These are phyloP conservation scores for Talaromyces funiculosus DNA, from an alignment of 2,329 filamentous ascomycete species.

Conservation along the genomic window DNA sequence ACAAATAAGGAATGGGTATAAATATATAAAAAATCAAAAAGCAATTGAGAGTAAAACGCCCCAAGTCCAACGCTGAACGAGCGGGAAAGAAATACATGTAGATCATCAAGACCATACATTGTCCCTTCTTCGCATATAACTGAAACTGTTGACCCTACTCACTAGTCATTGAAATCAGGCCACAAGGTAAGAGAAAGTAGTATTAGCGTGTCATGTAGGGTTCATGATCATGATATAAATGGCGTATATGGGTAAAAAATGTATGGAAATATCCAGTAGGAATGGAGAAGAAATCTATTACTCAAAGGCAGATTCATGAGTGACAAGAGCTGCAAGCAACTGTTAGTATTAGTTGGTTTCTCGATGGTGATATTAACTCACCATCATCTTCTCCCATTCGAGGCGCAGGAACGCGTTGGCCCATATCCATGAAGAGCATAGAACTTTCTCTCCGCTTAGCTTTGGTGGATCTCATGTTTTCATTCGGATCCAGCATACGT, in stretches of 20 bases:
- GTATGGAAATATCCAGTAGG: not conserved
- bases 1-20: conserved; percentile 10
- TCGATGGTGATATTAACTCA: conserved; percentile 14
- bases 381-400: conserved; percentile 21
- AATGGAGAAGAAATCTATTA: conserved; percentile 4
- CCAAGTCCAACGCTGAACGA: conserved; percentile 4
- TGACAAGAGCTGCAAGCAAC: conserved; percentile 12
- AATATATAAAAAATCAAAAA: conserved; percentile 11
- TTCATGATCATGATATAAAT: conserved; percentile 7
- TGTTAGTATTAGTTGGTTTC: not conserved
- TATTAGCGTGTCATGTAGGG: not conserved
- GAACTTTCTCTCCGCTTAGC: conserved; percentile 46
- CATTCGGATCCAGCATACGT: conserved; percentile 37
- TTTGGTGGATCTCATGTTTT: conserved; percentile 35
- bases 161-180: conserved; percentile 1
- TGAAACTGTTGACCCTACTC: not conserved
- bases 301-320: conserved; percentile 17
- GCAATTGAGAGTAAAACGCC: not conserved
- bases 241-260: conserved; percentile 1
- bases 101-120: not conserved
- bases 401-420: conserved; percentile 23
- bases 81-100: not conserved
- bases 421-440: conserved; percentile 41
- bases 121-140: not conserved
- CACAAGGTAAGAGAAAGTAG: not conserved